Evolutionary conservation across 2,329 filamentous ascomycete species (phyloP).

Genomic region (Penicillium sp.): DNA sequence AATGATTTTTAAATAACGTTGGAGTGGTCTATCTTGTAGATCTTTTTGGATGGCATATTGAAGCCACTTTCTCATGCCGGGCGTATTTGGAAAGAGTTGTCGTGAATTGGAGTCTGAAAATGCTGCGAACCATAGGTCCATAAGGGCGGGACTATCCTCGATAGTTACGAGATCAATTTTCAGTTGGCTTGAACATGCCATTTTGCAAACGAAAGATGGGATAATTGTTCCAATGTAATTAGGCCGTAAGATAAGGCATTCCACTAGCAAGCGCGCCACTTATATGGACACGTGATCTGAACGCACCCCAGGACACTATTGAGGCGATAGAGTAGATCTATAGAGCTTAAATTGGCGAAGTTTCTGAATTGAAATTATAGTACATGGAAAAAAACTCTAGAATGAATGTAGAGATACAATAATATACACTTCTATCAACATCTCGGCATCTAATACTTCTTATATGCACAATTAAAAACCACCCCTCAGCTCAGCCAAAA

Average conservation of each 20-base stretch:
- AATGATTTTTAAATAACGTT: too few relatives aligned
- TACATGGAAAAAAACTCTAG: background rate
- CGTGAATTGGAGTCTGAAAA: background rate
- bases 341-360: too few relatives aligned
- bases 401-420: background rate
- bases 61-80: too few relatives aligned
- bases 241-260: too few relatives aligned
- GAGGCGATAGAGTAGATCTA: too few relatives aligned
- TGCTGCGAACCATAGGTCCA: background rate
- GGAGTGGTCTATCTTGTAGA: too few relatives aligned
- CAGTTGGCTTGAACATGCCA: background rate
- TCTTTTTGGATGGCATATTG: too few relatives aligned
- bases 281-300: too few relatives aligned
- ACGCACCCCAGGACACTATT: too few relatives aligned
- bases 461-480: slow-evolving; percentile 21
- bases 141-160: background rate
- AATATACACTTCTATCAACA: background rate
- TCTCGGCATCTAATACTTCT: background rate
- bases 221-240: too few relatives aligned
- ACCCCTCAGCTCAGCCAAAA: slow-evolving; percentile 49
- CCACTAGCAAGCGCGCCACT: too few relatives aligned
- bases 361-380: background rate
- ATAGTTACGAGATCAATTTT: background rate
- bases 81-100: background rate
- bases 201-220: background rate